Percentiles rank a stretch among this genome's conserved stretches.
phyloP scores from a whole-genome alignment of 129 eudicot species.

The Saussurea involucrata region DNA sequence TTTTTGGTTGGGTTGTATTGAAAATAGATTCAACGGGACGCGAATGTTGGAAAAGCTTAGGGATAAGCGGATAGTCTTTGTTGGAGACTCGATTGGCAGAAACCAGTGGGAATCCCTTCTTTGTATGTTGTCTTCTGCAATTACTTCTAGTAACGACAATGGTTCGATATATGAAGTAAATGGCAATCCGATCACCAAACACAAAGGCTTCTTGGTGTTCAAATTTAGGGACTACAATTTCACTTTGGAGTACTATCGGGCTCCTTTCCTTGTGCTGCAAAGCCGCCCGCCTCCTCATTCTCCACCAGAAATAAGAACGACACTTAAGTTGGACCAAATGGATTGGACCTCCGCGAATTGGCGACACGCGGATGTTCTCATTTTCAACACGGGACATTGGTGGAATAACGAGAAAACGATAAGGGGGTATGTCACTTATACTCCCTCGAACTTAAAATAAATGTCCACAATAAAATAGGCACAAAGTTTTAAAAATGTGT shows the following conservation, averaged over 20 bases:
- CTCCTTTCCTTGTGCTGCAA: slow-evolving; percentile 88
- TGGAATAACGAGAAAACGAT: slow-evolving; percentile 96
- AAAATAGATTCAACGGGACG: slow-evolving; percentile 65
- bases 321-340: slow-evolving; percentile 69
- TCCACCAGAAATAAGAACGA: slow-evolving; percentile 43
- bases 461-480: background rate
- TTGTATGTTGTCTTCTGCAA: slow-evolving; percentile 75
- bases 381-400: slow-evolving; percentile 96
- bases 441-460: background rate
- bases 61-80: slow-evolving; percentile 78
- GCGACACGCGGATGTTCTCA: slow-evolving; percentile 74
- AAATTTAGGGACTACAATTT: slow-evolving; percentile 74
- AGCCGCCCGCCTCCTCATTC: slow-evolving; percentile 73
- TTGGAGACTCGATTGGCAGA: slow-evolving; percentile 92
- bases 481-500: background rate
- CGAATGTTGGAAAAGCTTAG: slow-evolving; percentile 71
- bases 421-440: slow-evolving; percentile 47
- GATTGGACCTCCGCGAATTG: slow-evolving; percentile 83
- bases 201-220: slow-evolving; percentile 87
- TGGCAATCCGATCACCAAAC: slow-evolving; percentile 92
- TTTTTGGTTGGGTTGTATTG: background rate
- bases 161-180: slow-evolving; percentile 81
- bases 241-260: slow-evolving; percentile 86
- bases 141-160: slow-evolving; percentile 35
- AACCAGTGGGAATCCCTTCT: slow-evolving; percentile 96